Evolutionary conservation across 352 stramenopile species (phyloP).

Genomic region (Aphanomyces astaci): DNA sequence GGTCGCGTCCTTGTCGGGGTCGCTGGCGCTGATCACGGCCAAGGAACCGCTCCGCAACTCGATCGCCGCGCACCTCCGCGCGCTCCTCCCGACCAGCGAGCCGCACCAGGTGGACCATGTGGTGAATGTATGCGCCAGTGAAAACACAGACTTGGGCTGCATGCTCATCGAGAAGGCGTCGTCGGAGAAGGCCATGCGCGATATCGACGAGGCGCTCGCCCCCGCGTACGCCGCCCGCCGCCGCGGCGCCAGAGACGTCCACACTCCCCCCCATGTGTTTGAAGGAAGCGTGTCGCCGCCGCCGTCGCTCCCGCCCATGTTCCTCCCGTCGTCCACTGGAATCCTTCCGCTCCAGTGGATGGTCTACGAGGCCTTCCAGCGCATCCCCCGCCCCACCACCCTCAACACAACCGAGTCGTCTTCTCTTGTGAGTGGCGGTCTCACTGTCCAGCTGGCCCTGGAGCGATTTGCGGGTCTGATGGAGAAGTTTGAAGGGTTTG

Average conservation of each 20-base stretch:
- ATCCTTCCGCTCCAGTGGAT: constrained; percentile 90
- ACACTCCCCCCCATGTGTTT: constrained; percentile 74
- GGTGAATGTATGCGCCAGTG: constrained; percentile 94
- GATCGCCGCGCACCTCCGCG: constrained; percentile 94
- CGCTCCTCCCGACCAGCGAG: constrained; percentile 86
- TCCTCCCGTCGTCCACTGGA: constrained; percentile 91
- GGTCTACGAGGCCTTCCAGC: constrained; percentile 98
- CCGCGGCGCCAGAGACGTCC: constrained; percentile 70
- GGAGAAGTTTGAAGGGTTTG: constrained; percentile 83
- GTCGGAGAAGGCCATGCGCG: constrained; percentile 96
- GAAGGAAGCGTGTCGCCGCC: constrained; percentile 65
- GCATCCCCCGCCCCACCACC: constrained; percentile 86
- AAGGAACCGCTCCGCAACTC: constrained; percentile 96
- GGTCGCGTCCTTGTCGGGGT: constrained; percentile 97
- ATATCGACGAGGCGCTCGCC: constrained; percentile 95
- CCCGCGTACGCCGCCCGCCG: constrained; percentile 73
- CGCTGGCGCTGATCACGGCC: constrained; percentile 95
- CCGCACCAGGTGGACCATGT: constrained; percentile 94
- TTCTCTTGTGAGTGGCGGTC: constrained; percentile 34
- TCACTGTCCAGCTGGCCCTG: constrained; percentile 59
- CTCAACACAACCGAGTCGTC: constrained; percentile 36
- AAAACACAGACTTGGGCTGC: constrained; percentile 98
- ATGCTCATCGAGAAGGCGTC: constrained; percentile 99
- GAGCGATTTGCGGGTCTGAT: constrained; percentile 78
- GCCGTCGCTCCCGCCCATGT: constrained; percentile 84